Evolutionary conservation across 2,329 filamentous ascomycete species (phyloP), one percentile per base, ranked within the genome.

Genomic region (Sporothrix mexicana): DNA sequence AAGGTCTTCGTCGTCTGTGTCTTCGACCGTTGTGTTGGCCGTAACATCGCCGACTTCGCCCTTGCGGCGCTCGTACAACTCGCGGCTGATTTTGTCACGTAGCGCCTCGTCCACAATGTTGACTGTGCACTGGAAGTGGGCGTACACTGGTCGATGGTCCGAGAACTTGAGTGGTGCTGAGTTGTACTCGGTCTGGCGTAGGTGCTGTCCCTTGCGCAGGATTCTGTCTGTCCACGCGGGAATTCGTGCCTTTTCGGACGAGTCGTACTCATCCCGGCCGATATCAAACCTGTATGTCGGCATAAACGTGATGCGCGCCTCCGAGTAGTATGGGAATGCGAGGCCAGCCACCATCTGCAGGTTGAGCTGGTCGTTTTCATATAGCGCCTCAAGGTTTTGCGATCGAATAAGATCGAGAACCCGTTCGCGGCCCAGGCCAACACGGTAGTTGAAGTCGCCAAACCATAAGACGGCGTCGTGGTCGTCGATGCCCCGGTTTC

Each of bases 171-270:
- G 85, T 43, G 93, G 91, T 3, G 95, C 94, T 70, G 89, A 91
- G 78, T 93, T 89, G 81, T 99, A 99, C 45, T 92, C 88, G 12
- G 92, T 85, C 80, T 98, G 96, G 57, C 91, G 90, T 49, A 99
- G 87, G 77, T 94, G 95, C 74, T 88, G 84, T 8, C 96, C 96
- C 82, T 95, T 97, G 73, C 93, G 91, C 9, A 99, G 84, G 62
- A 99, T 92, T 51, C 96, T 92, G 81, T 99, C 96, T 74, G 95
- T 98, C 96, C 96, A 99, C 0, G 96, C 96, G 2, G 96, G 96
- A 75, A 98, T 98, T 17, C 96, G 91, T 71, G 92, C 90, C 81
- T 99, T 99, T 78, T 98, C 95, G 88, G 95, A 98, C 10, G 92
- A 95, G 80, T 99, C 96, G 80, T 98, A 99, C 70, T 88, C 88